Evolutionary conservation across 805 yeast genomes (phyloP), one percentile per base, ranked within the genome.

Genomic region (Saccharomycopsis javanensis): DNA sequence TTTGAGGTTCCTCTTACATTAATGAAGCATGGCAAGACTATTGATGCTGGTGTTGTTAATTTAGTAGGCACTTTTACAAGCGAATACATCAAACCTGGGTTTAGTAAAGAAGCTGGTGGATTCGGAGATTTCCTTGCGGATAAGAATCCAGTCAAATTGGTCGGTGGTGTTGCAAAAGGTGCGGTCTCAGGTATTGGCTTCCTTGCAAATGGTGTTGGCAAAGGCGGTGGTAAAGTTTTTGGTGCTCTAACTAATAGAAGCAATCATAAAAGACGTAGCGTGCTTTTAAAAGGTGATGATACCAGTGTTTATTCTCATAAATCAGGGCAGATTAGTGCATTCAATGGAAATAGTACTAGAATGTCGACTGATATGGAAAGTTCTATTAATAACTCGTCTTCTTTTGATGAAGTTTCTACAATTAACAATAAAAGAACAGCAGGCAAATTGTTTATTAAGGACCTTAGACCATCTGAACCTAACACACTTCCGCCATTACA

Each of bases 51-150:
- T 60, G 62, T 72, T 0, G 70, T 85, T n/a, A 71, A 75, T 56
- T 65, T 83, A 57, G 71, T 74, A 50, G 83, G 80, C 2, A 69
- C 73, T 1, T 87, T 86, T 69, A 67, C 65, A 50, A 90, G 92
- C 20, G 80, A 81, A 63, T 87, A 85, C 67, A 70, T 81, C 51
- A 79, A 86, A 67, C 88, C 92, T n/a, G 70, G 71, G 53, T 68
- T 84, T 50, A 56, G 78, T 76, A 64, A 73, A 75, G 30, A 78
- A 76, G 50, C 72, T 70, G 78, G 73, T 13, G 69, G 73, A 18
- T 70, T 74, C 4, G 69, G 69, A 3, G 74, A 71, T 51, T 70
- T 67, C 10, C 68, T 67, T 28, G 72, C 70, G 34, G 73, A 71
- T 13, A 68, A 69, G 11, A 72, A 68, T 54, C 77, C 73, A 33